These are phyloP conservation scores for Hortiboletus flavorubellus DNA, from an alignment of 768 basidiomycete species.

Conservation along the genomic window DNA sequence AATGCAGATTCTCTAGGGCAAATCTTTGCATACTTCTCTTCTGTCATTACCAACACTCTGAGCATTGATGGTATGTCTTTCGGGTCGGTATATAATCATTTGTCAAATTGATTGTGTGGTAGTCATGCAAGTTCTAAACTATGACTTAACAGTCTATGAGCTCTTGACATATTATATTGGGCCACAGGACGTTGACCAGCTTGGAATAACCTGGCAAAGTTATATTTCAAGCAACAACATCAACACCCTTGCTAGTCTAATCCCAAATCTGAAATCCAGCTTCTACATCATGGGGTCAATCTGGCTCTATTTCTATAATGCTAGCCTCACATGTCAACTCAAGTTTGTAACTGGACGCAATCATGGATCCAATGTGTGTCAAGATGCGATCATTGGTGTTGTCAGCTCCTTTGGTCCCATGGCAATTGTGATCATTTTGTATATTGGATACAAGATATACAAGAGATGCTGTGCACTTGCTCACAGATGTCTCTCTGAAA, in stretches of 20 bases:
- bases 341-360: constrained; percentile 54
- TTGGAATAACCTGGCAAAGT: constrained; percentile 70
- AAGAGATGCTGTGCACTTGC: constrained; percentile 67
- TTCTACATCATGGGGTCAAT: constrained; percentile 64
- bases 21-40: constrained; percentile 71
- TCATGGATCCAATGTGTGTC: constrained; percentile 46
- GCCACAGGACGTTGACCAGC: constrained; percentile 41
- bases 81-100: neutral
- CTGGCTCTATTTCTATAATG: constrained; percentile 41
- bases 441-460: constrained; percentile 67
- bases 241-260: constrained; percentile 56
- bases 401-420: constrained; percentile 79
- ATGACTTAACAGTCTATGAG: constrained; percentile 66
- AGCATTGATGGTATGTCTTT: constrained; percentile 37
- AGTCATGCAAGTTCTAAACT: constrained; percentile 39
- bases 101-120: constrained; percentile 31
- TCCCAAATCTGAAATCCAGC: constrained; percentile 55
- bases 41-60: constrained; percentile 45
- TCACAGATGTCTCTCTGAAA: constrained; percentile 70
- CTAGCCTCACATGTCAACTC: constrained; percentile 71
- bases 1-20: constrained; percentile 57
- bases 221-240: constrained; percentile 62
- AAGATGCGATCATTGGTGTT: constrained; percentile 90
- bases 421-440: constrained; percentile 66
- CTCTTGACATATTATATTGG: constrained; percentile 55